Conservation (phyloP, 2,329 filamentous ascomycete genomes). For the Metarhizium anisopliae region DNA sequence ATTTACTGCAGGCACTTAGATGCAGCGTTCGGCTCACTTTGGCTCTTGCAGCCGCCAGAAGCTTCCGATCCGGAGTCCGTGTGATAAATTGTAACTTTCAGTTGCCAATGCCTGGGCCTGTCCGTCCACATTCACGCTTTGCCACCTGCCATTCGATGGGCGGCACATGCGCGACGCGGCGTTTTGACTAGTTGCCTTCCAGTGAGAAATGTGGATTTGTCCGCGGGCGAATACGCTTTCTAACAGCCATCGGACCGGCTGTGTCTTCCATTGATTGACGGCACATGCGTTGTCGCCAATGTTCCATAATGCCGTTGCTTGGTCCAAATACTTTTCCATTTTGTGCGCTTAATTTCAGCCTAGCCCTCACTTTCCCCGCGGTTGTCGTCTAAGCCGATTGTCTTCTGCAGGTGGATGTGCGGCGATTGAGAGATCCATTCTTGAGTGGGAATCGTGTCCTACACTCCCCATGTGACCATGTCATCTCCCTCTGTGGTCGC, state of each 20-base stretch:
- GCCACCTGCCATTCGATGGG: not conserved
- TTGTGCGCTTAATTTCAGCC: not conserved
- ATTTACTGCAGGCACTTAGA: conserved; percentile 2
- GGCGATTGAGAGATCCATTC: not conserved
- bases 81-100: not conserved
- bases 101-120: not conserved
- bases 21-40: not conserved
- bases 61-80: not conserved
- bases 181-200: not conserved
- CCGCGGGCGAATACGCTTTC: conserved; percentile 1
- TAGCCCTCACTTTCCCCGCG: not conserved
- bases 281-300: no score
- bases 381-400: not conserved
- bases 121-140: not conserved
- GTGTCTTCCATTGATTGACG: not conserved
- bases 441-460: not conserved
- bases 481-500: not conserved
- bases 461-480: not conserved
- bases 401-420: not conserved
- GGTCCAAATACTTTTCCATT: not conserved
- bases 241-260: not conserved
- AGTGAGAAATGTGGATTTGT: not conserved
- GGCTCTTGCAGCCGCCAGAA: not conserved
- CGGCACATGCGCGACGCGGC: not conserved
- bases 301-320: not conserved